These are phyloP conservation scores for Blastobotrys indianensis DNA, from an alignment of 1,139 yeast species.

Conservation along the genomic window DNA sequence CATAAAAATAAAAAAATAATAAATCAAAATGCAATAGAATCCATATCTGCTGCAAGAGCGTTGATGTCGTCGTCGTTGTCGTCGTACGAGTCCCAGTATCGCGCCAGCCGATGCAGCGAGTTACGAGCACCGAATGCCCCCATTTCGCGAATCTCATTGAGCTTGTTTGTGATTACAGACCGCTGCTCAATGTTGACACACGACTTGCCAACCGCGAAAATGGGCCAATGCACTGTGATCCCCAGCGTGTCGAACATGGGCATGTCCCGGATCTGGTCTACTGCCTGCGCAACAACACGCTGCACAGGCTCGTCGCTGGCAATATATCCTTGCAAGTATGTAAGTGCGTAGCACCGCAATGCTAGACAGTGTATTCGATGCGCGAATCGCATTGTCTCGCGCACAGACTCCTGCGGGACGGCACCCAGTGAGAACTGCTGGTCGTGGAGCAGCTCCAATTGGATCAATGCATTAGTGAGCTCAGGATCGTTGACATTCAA, in stretches of 20 bases:
- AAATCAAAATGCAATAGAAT: conserved; percentile 17
- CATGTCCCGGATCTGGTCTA: conserved; percentile 12
- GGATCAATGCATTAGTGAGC: conserved; percentile 7
- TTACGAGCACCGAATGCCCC: conserved; percentile 21
- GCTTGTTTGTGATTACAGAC: conserved; percentile 16
- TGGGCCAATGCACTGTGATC: conserved; percentile 20
- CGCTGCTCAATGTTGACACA: conserved; percentile 20
- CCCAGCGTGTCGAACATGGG: conserved; percentile 21
- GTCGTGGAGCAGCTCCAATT: conserved; percentile 12
- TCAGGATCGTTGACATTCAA: conserved; percentile 4
- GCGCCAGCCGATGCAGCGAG: conserved; percentile 19
- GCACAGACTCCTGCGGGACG: conserved; percentile 9
- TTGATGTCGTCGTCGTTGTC: conserved; percentile 12
- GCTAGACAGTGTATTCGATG: conserved; percentile 17
- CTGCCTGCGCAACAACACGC: conserved; percentile 5
- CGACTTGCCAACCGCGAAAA: conserved; percentile 19
- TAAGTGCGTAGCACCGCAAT: conserved; percentile 8
- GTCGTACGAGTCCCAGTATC: conserved; percentile 19
- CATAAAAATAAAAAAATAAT: background rate
- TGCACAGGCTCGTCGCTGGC: background rate
- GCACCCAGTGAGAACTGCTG: conserved; percentile 11
- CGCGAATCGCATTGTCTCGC: conserved; percentile 14
- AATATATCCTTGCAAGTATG: background rate
- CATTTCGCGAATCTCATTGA: conserved; percentile 14
- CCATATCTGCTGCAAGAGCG: conserved; percentile 13